Conservation (phyloP, 495 filamentous ascomycete species). For the Neurospora sublineolata region DNA sequence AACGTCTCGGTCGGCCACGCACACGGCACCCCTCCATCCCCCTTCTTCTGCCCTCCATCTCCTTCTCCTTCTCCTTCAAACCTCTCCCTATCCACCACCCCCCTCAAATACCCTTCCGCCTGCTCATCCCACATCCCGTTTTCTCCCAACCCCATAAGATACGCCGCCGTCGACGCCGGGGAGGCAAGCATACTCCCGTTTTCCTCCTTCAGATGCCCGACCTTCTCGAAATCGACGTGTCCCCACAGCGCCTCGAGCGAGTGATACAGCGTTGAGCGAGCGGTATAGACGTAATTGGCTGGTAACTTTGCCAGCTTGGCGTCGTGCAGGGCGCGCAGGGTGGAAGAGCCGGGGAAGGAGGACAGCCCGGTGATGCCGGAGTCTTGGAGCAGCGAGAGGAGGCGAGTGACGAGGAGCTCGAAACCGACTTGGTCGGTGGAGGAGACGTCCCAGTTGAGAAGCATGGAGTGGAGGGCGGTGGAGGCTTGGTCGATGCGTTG, state of each 20-base stretch:
- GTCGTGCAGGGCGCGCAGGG: background rate
- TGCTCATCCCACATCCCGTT: background rate
- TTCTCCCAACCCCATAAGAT: background rate
- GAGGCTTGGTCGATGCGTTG: fast-evolving
- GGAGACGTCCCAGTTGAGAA: background rate
- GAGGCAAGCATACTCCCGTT: background rate
- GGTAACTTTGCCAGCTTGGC: background rate
- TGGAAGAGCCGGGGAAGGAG: background rate
- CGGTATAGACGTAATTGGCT: background rate
- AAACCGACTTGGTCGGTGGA: background rate
- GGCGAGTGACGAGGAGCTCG: background rate
- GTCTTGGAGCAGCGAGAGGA: background rate
- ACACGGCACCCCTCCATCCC: background rate
- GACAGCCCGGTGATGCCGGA: background rate
- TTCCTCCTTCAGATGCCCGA: background rate
- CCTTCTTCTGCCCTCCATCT: background rate
- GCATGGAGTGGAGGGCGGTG: background rate
- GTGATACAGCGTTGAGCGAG: background rate
- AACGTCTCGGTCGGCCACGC: background rate
- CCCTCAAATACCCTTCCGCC: background rate
- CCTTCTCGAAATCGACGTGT: background rate
- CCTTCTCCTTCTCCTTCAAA: background rate
- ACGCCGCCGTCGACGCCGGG: background rate
- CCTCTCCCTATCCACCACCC: background rate
- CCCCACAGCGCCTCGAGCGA: background rate